Evolutionary conservation across 2,329 filamentous ascomycete species (phyloP), one percentile per base, ranked within the genome.

Genomic region (Tympanopsis confertula): DNA sequence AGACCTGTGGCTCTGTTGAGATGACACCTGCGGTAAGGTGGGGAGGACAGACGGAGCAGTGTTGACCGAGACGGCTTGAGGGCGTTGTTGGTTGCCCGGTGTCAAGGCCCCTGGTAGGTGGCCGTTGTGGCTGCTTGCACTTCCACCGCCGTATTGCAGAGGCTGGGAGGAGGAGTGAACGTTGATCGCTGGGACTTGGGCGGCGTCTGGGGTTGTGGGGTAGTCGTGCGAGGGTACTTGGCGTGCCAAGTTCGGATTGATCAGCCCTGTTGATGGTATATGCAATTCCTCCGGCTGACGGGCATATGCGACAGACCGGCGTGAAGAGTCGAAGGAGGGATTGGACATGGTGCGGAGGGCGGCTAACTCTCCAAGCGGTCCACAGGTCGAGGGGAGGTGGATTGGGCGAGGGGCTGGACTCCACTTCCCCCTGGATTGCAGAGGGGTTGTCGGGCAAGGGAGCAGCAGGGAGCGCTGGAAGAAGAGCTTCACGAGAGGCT

Each of bases 281-380:
- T 33, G 30, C 10, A 33, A 15, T 15, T 33, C 30, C 15, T 33
- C 30, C 17, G 30, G 30, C 30, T 33, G 30, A 15, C 30, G 30
- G 10, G 10, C 15, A 17, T 10, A 10, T 7, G 15, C 15, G 15
- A 7, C 17, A 10, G 30, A 12, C 15, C 30, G 30, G 10, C 30
- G 30, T 7, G 30, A 33, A 18, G 30, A 13, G 10, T 33, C 30
- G 30, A 13, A 33, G 30, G 30, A 10, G 30, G 30, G 30, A 15
- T 33, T 33, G 12, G 30, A 33, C 30, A 33, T 33, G 10, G 30
- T 33, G n/a, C n/a, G n/a, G n/a, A n/a, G n/a, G n/a, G n/a, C n/a
- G n/a, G n/a, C n/a, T n/a, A n/a, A n/a, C n/a, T n/a, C n/a, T n/a
- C n/a, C n/a, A n/a, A n/a, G n/a, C n/a, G n/a, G n/a, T n/a, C n/a